Evolutionary conservation across 176 grass and related monocot genomes (phyloP).

Genomic region (Otatea glauca): DNA sequence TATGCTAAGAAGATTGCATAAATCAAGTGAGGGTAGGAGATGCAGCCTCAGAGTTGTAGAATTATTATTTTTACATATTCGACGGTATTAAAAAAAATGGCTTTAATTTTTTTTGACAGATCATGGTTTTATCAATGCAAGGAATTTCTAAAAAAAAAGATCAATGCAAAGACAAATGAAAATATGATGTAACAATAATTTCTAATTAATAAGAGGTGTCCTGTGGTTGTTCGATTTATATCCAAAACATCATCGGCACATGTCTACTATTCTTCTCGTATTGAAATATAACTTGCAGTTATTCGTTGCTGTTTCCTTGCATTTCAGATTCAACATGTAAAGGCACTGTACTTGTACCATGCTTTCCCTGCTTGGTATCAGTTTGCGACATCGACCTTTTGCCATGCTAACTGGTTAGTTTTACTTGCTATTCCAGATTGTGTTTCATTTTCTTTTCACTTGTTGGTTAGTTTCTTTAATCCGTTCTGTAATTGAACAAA

Average conservation of each 20-base stretch:
- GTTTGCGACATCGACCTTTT: constrained; percentile 95
- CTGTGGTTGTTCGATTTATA: constrained; percentile 18
- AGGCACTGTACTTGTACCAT: constrained; percentile 85
- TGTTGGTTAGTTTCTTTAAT: constrained; percentile 8
- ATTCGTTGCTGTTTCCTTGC: constrained; percentile 24
- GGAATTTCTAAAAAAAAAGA: neutral
- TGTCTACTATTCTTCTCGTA: neutral
- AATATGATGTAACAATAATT: neutral
- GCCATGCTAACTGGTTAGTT: constrained; percentile 93
- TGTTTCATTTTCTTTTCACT: constrained; percentile 19
- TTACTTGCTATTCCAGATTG: constrained; percentile 15
- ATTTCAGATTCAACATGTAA: constrained; percentile 72
- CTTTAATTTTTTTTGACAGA: neutral
- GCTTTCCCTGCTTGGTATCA: constrained; percentile 79
- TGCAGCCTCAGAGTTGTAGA: neutral
- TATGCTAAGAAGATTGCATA: neutral
- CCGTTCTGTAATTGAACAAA: constrained; percentile 13
- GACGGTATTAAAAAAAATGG: neutral
- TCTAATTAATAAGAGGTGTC: neutral
- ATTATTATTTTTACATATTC: constrained; percentile 5
- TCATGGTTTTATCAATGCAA: constrained; percentile 26
- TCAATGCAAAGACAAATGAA: neutral
- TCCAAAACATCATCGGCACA: neutral
- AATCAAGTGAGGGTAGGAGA: neutral
- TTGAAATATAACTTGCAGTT: constrained; percentile 24